Percentiles rank a stretch among this genome's conserved stretches.
Conservation (phyloP, 2,329 filamentous ascomycete genomes). For the Talaromyces albobiverticillius region DNA sequence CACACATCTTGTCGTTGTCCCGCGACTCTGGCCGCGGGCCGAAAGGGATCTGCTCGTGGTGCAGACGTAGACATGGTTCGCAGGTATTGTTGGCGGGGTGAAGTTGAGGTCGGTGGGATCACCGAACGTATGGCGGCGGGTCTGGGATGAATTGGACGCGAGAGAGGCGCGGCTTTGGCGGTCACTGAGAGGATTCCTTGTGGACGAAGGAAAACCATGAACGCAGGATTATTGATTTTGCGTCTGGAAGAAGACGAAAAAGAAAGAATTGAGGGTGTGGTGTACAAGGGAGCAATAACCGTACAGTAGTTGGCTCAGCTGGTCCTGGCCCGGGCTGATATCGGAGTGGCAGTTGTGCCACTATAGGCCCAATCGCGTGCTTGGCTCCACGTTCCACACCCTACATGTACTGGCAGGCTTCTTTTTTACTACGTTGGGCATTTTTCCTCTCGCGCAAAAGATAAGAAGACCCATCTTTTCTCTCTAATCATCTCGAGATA, state of each 20-base stretch:
- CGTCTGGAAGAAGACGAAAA: neutral
- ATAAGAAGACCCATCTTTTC: too few species aligned
- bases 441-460: neutral
- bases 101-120: constrained; percentile 8
- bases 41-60: constrained; percentile 40
- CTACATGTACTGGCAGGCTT: neutral
- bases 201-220: constrained; percentile 2
- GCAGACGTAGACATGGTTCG: constrained; percentile 41
- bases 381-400: constrained; percentile 7
- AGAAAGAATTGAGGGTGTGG: neutral
- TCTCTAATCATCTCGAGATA: too few species aligned
- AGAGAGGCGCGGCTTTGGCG: neutral
- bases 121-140: neutral
- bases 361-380: constrained; percentile 2
- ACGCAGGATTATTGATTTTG: neutral
- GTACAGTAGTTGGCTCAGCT: too few species aligned
- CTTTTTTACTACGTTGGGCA: neutral
- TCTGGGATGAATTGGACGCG: neutral
- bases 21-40: constrained; percentile 47
- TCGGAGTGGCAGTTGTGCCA: constrained; percentile 1
- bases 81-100: constrained; percentile 14
- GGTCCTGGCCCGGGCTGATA: neutral
- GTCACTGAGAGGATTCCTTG: neutral
- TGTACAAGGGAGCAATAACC: too few species aligned
- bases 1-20: constrained; percentile 53